Evolutionary conservation across 768 basidiomycete species (phyloP).

Genomic region (Epithele typhae): DNA sequence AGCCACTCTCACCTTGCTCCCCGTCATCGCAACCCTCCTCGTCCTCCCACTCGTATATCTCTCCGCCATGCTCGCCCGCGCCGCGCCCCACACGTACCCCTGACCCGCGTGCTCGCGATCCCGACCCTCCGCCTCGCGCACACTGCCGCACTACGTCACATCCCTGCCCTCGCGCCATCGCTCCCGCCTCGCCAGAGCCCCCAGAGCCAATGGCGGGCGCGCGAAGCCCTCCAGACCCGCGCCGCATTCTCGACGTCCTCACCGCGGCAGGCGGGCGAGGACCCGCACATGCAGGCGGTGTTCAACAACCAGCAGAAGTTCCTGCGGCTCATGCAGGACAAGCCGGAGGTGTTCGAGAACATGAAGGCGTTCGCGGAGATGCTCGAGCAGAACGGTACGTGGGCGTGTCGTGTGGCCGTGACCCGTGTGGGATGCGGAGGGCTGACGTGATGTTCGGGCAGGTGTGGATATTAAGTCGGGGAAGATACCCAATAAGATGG

Average conservation of each 20-base stretch:
- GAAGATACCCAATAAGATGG: slow-evolving; percentile 16
- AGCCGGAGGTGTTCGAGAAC: slow-evolving; percentile 12
- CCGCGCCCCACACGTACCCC: slow-evolving; percentile 1
- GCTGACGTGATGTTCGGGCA: neutral
- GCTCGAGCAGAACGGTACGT: slow-evolving; percentile 14
- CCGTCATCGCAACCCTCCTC: neutral
- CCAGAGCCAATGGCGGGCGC: neutral
- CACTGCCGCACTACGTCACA: slow-evolving; percentile 11
- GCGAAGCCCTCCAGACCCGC: slow-evolving; percentile 6
- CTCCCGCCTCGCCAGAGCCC: slow-evolving; percentile 4
- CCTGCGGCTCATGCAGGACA: slow-evolving; percentile 14
- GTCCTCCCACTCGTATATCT: neutral
- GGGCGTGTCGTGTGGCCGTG: neutral
- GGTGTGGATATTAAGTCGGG: slow-evolving; percentile 9
- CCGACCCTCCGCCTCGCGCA: slow-evolving; percentile 9
- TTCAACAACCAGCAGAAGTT: slow-evolving; percentile 13
- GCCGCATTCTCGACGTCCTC: slow-evolving; percentile 7
- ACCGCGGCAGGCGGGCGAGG: slow-evolving; percentile 6
- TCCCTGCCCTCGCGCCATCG: neutral
- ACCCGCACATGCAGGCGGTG: slow-evolving; percentile 7
- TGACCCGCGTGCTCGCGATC: slow-evolving; percentile 1
- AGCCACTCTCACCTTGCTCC: neutral
- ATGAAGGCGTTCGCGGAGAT: slow-evolving; percentile 11
- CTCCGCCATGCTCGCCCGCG: slow-evolving; percentile 4
- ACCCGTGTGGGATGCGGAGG: neutral